Base-by-base conservation (phyloP, 495 filamentous ascomycete species). In the Xanthoparmelia taractica region DNA sequence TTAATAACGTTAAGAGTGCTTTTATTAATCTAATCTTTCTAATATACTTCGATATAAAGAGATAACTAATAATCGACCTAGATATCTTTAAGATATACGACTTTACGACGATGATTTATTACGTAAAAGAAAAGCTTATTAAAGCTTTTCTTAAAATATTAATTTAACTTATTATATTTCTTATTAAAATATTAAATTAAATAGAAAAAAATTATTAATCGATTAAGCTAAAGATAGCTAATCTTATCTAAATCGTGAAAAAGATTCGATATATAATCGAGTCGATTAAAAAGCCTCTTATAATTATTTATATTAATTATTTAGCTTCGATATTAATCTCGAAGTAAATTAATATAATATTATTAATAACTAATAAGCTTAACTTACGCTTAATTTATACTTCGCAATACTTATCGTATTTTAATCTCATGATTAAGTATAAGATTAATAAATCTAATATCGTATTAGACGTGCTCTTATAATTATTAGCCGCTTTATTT, bases 21-120 rank as follows among this genome's bases (percentile, higher is more conserved):
- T 48, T 48, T 25, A 2, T 25, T 11, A 48, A 5, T 4, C 13
- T 4, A 0, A 45, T 23, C 5, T 45, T 45, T 23, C 25, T 65
- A 56, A n/a, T 55, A 17, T 59, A 65, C 23, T 60, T n/a, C 34
- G 38, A n/a, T n/a, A n/a, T n/a, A n/a, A n/a, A n/a, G n/a, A n/a
- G n/a, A n/a, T n/a, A n/a, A n/a, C n/a, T n/a, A n/a, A n/a, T n/a
- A n/a, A 60, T 60, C 0, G 18, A 59, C 18, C 33, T 65, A 38
- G 27, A 65, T 56, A 45, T 15, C 13, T 65, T 40, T 48, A 60
- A 65, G 23, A 65, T 38, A 18, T 65, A 54, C 7, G 25, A 33
- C 0, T 60, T 65, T 4, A 5, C 4, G n/a, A 20, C 33, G 1
- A 57, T 60, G 18, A 11, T 56, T 23, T 65, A 65, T 54, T 41